These are phyloP conservation scores for Skeletonema menzelii DNA, from an alignment of 108 stramenopile genomes.

Conservation along the genomic window DNA sequence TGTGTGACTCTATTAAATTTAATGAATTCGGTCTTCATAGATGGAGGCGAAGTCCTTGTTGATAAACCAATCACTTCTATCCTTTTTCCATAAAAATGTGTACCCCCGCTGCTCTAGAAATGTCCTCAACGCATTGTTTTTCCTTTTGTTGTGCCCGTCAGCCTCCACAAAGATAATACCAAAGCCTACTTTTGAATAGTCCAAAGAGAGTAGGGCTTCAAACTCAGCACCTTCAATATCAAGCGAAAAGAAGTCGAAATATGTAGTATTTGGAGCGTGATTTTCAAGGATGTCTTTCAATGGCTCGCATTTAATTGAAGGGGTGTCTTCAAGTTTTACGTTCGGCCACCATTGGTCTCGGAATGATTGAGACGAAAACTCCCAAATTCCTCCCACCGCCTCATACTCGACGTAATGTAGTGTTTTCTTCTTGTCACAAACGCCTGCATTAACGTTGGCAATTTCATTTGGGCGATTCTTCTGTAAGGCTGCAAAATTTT, in stretches of 20 bases:
- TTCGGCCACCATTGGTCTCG: conserved; percentile 2
- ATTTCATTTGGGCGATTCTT: conserved; percentile 22
- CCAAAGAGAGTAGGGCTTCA: neutral
- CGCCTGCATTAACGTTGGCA: conserved; percentile 16
- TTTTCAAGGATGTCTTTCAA: conserved; percentile 1
- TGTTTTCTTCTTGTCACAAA: neutral
- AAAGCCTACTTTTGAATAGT: conserved; percentile 10
- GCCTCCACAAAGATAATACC: conserved; percentile 18
- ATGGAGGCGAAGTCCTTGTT: too few species aligned
- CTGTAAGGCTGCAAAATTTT: neutral
- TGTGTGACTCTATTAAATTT: too few species aligned
- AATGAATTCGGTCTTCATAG: too few species aligned
- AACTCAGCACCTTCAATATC: conserved; percentile 22
- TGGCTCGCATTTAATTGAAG: too few species aligned
- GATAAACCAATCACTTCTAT: too few species aligned
- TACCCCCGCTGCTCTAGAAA: too few species aligned
- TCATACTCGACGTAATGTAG: neutral
- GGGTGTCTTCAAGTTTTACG: neutral
- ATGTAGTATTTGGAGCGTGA: too few species aligned
- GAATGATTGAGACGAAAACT: conserved; percentile 12
- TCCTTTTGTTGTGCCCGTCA: conserved; percentile 17
- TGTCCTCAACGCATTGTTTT: too few species aligned
- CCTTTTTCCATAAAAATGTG: too few species aligned
- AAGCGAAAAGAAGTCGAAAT: conserved; percentile 19
- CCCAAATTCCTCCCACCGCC: conserved; percentile 4